Base-by-base conservation (phyloP, 202 grass and related monocot genomes). In the Elaeis oleifera region DNA sequence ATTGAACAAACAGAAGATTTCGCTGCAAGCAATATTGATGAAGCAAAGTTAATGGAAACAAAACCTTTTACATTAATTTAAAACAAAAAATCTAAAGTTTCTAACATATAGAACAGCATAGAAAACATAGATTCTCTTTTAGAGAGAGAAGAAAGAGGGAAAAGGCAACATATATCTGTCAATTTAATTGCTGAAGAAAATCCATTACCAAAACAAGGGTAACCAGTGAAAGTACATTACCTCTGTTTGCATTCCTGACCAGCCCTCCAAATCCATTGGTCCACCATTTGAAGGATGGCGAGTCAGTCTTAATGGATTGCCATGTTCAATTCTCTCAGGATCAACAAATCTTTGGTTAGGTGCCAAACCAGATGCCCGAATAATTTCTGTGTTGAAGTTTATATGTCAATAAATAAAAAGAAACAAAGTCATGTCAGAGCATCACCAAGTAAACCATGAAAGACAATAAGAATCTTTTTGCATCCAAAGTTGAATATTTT, bases 211-310 rank as follows among this genome's bases (percentile, higher is more conserved):
- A 53, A 54, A 48, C 60, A 56, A 53, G 23, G 76, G 11, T 26
- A 49, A 56, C 44, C 44, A 53, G 27, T 25, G 55, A 7, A 49
- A 48, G 6, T 13, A 29, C 4, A 66, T 63, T 82, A 95, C 95
- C 83, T 94, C 85, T 50, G 88, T 82, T 81, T 94, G 85, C 69
- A 82, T 89, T 59, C 82, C 94, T 53, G 88, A 78, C 85, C 85
- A 86, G 39, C 80, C 80, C 78, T 99, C 95, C 55, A 94, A 64
- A 76, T 99, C 95, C 95, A 99, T 99, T 55, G 85, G 95, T 72
- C 87, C 80, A 84, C 89, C 85, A 87, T 87, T 99, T 63, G 76
- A 70, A 56, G 81, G 80, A 75, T 84, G 83, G 51, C 82, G 72
- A 76, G 82, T 60, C 81, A 94, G 74, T 80, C 95, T 94, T 73